A percentile compares a stretch with the other conserved stretches of the same genome.
phyloP scores from a whole-genome alignment of 2,329 filamentous ascomycete species.

The Trichoderma hamatum region DNA sequence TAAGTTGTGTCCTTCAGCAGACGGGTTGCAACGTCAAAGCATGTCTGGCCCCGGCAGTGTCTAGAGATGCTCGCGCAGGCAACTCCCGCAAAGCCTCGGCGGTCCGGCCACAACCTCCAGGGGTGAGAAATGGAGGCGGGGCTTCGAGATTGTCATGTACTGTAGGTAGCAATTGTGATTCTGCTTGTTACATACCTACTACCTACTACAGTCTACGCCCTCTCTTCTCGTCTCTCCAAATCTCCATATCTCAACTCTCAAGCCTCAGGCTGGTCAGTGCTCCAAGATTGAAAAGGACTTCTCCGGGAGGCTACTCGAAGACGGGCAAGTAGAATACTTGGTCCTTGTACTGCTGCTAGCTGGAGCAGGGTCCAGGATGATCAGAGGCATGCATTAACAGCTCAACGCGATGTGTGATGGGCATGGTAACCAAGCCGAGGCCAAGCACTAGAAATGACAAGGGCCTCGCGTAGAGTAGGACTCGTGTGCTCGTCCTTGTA shows the following conservation, averaged over 20 bases:
- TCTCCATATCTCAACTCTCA: neutral
- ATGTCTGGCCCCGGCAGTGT: neutral
- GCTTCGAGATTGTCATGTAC: neutral
- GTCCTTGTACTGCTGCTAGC: neutral
- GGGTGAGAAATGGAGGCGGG: neutral
- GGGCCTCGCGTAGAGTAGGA: neutral
- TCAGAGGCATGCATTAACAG: constrained; percentile 5
- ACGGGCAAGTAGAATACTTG: neutral
- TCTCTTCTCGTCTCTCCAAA: neutral
- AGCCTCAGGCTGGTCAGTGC: neutral
- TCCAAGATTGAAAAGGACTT: neutral
- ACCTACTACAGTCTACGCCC: neutral
- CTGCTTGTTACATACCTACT: neutral
- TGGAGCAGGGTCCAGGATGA: neutral
- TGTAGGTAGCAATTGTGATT: neutral
- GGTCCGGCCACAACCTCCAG: neutral
- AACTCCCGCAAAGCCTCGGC: neutral
- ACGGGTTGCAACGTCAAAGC: constrained; percentile 15
- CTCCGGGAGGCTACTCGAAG: neutral
- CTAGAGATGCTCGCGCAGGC: neutral
- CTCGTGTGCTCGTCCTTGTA: neutral
- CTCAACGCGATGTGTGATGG: constrained; percentile 6
- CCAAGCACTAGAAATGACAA: neutral
- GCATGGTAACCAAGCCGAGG: neutral
- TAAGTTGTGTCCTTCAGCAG: neutral